Percentiles rank a stretch among this genome's conserved stretches.
These are phyloP conservation scores for Zygnema circumcarinatum DNA, from an alignment of 139 green algal genomes.

Conservation along the genomic window DNA sequence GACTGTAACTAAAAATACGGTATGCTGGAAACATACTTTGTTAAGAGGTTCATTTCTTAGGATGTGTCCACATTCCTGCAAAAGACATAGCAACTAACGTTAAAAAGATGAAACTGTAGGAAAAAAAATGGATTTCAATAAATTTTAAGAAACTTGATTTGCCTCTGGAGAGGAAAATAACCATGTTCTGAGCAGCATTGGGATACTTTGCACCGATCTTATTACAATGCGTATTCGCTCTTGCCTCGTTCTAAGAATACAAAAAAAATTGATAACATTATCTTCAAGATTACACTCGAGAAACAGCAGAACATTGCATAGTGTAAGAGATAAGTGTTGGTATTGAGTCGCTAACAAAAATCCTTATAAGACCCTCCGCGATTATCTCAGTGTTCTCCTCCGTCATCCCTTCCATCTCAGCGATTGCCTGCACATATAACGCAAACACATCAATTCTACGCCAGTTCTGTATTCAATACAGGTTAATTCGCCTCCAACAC, in stretches of 20 bases:
- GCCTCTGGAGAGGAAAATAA: not conserved
- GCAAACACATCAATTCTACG: conserved; percentile 13
- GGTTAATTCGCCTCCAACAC: not conserved
- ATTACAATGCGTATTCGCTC: too few species aligned
- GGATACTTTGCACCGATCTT: too few species aligned
- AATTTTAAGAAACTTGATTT: too few species aligned
- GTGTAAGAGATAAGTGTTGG: not conserved
- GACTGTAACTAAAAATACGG: conserved; percentile 25
- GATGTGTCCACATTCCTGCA: conserved; percentile 49
- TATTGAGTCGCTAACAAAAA: conserved; percentile 44
- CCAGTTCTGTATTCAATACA: not conserved
- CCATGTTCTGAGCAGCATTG: not conserved
- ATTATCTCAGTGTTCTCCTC: conserved; percentile 96
- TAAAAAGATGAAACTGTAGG: too few species aligned
- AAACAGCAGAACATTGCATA: too few species aligned
- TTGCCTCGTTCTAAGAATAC: too few species aligned
- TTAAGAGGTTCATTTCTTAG: conserved; percentile 48
- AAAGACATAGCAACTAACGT: not conserved
- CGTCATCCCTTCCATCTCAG: conserved; percentile 87
- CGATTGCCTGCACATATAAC: conserved; percentile 61
- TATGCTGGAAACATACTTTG: conserved; percentile 34
- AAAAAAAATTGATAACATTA: too few species aligned
- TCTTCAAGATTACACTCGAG: too few species aligned
- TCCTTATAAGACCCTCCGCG: conserved; percentile 59
- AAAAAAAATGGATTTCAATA: too few species aligned